phyloP scores from a whole-genome alignment of 2,329 filamentous ascomycete genomes.

The Ascochyta rabiei region DNA sequence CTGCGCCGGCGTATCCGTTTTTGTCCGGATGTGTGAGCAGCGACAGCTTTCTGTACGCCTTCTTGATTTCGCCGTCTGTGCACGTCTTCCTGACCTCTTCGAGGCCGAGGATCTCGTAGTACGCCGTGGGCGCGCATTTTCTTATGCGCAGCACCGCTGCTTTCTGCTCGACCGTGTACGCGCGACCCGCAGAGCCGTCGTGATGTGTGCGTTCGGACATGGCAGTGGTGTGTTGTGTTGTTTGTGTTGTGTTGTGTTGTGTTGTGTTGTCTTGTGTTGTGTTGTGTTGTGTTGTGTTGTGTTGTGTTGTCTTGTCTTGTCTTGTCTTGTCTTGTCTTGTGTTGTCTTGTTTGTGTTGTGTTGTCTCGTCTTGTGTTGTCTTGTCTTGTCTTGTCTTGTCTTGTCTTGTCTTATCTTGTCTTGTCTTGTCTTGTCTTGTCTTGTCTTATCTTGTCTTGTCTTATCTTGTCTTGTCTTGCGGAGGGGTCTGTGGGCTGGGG shows the following conservation, averaged over 20 bases:
- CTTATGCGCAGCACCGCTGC: conserved; percentile 88
- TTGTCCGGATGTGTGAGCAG: conserved; percentile 98
- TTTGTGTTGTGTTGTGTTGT: too few species aligned
- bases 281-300: too few species aligned
- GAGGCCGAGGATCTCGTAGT: conserved; percentile 91
- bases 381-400: too few species aligned
- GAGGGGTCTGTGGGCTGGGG: conserved; percentile 6
- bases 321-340: too few species aligned
- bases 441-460: too few species aligned
- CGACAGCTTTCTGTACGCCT: conserved; percentile 94
- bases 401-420: too few species aligned
- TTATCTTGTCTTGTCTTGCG: conserved; percentile 11
- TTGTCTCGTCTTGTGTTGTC: too few species aligned
- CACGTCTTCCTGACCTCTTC: conserved; percentile 67
- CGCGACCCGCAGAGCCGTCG: conserved; percentile 75
- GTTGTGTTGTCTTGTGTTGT: too few species aligned
- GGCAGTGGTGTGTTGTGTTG: conserved; percentile 11
- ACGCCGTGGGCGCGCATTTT: conserved; percentile 81
- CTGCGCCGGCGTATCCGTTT: conserved; percentile 92
- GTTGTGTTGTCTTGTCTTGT: too few species aligned
- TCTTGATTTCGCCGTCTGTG: conserved; percentile 89
- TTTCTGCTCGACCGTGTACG: conserved; percentile 89
- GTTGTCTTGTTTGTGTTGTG: too few species aligned
- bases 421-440: too few species aligned
- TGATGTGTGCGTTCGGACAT: conserved; percentile 68